These are phyloP conservation scores for Capillidium heterosporum DNA, from an alignment of 371 early-diverging fungal species.

Conservation along the genomic window DNA sequence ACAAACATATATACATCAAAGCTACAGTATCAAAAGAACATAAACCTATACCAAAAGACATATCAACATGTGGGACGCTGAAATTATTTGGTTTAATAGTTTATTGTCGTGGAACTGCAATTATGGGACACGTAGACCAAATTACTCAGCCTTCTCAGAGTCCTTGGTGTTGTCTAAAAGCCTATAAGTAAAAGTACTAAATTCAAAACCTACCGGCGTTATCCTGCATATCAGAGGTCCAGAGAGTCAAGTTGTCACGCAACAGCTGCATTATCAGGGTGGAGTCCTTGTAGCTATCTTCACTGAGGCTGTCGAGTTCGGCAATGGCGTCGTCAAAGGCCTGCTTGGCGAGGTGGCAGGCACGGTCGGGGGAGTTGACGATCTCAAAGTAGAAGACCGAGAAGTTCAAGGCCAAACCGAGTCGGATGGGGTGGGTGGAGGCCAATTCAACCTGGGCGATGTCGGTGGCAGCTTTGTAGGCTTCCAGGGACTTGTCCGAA, in stretches of 20 bases:
- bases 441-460: conserved; percentile 88
- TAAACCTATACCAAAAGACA: too few species aligned
- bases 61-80: too few species aligned
- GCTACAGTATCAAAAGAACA: too few species aligned
- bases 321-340: conserved; percentile 99
- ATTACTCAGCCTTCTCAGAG: too few species aligned
- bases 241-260: conserved; percentile 98
- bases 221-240: conserved; percentile 97
- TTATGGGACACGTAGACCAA: too few species aligned
- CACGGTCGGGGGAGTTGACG: conserved; percentile 94
- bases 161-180: too few species aligned
- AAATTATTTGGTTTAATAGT: too few species aligned
- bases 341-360: conserved; percentile 96
- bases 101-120: too few species aligned
- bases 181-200: not conserved
- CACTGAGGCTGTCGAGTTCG: conserved; percentile 95
- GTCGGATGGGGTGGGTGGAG: conserved; percentile 97
- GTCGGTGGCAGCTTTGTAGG: conserved; percentile 93
- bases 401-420: conserved; percentile 98
- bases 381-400: conserved; percentile 99
- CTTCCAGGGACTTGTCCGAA: conserved; percentile 75
- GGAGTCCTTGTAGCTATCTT: conserved; percentile 99
- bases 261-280: conserved; percentile 99
- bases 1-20: too few species aligned
- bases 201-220: conserved; percentile 10